Evolutionary conservation across 345 rosid species (phyloP), one percentile per base, ranked within the genome.

Genomic region (Hibiscus trionum): DNA sequence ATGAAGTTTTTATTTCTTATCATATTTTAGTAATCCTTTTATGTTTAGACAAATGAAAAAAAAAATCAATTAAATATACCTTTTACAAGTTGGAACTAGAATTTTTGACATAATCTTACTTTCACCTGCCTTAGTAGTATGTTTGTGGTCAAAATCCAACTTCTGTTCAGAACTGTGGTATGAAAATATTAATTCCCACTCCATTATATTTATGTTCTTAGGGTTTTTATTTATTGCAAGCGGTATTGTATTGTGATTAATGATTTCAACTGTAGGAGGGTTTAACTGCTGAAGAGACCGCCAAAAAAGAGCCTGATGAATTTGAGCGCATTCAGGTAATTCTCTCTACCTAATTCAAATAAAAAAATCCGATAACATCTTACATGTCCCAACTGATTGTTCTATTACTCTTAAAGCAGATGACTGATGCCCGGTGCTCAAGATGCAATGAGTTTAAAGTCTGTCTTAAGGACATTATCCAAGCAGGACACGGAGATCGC

Each of bases 401-500:
- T 80, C 56, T 61, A 59, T 44, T 47, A 27, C 72, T 50, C 7
- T 65, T 55, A 35, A 66, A 27, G 74, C 84, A 88, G 93, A 86
- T 85, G 91, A 90, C 91, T 14, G 88, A 89, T 87, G 97, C 91
- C 76, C 82, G 80, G 39, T 96, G 99, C 79, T 77, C 87, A 46
- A 87, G 99, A 77, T 96, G 99, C 88, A 82, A 64, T 14, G 87
- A 88, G 76, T 65, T 73, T 12, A 86, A 87, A 78, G 99, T 93
- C 4, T 93, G 94, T 16, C 73, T 91, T 69, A 83, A 88, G 80
- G 99, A 96, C 81, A 91, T 96, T 69, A 96, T 96, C 81, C 98
- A 93, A 82, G 98, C 98, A 55, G 98, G 99, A 69, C 97, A 87
- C 73, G 96, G 94, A 56, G 98, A 87, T 77, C 92, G 98, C 73